Base-by-base conservation (phyloP, 1,284 basidiomycete species). In the Ustilago cynodontis region DNA sequence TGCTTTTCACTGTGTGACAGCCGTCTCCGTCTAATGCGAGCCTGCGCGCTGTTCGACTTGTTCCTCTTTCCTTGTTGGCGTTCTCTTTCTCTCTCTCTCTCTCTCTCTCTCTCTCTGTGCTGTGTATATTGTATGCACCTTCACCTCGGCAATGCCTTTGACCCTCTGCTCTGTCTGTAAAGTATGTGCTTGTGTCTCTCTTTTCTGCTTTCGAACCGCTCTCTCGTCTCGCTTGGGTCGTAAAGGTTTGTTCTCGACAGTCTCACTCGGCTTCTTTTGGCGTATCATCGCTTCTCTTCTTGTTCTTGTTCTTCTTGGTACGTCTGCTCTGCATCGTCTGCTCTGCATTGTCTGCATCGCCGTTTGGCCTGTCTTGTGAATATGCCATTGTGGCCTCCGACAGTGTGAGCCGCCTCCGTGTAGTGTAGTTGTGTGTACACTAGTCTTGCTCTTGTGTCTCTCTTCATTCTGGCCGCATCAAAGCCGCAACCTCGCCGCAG, bases 221-320 rank as follows among this genome's bases (percentile, higher is more conserved):
- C n/a, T 7, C 37, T 26, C 53, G 45, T 53, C 59, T 68, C 58
- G 64, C 58, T 66, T 59, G 64, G 39, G 16, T 58, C 14, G 11
- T 50, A 13, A 45, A 26, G 45, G 28, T 56, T 35, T 51, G 20
- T 18, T 20, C 37, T 56, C n/a, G 16, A 31, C 39, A 31, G 62
- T 65, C 62, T 65, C 55, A 65, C 56, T 53, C 62, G 55, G 62
- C 54, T 64, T 57, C 50, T 47, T 53, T 57, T 51, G 33, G 9
- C 28, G 11, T 11, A 33, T 18, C 35, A 22, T 47, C 9, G 31
- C 11, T 33, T 33, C 11, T 33, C 45, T 18, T 49, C 60, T 22
- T 59, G 18, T 31, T n/a, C 24, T 35, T 18, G 22, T 9, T 50
- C 49, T 26, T n/a, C 16, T 50, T 28, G 24, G 28, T 22, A 18